Conservation (phyloP, 129 eudicot genomes). For the Pseudognaphalium luteoalbum region DNA sequence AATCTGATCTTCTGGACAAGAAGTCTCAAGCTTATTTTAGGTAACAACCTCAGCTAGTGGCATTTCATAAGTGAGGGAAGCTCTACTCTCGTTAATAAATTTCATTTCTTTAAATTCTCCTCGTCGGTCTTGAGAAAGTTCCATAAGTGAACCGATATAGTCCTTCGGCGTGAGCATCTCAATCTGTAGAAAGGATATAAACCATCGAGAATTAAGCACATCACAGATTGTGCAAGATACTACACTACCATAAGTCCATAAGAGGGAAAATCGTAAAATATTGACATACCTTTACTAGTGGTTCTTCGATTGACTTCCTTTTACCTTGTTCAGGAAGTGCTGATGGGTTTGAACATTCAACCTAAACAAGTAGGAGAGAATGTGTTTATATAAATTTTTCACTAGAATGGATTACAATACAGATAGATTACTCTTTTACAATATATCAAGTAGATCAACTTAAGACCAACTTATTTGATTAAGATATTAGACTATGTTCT, state of each 20-base stretch:
- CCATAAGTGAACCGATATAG: constrained; percentile 95
- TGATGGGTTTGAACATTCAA: constrained; percentile 95
- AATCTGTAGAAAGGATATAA: constrained; percentile 49
- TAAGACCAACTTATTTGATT: neutral
- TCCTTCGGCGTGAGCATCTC: constrained; percentile 97
- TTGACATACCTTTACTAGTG: constrained; percentile 72
- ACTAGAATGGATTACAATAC: no score
- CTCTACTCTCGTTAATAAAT: constrained; percentile 77
- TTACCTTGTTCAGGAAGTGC: constrained; percentile 91
- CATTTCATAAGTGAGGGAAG: constrained; percentile 78
- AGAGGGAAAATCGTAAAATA: constrained; percentile 15
- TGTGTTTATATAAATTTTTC: neutral
- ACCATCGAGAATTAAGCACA: neutral
- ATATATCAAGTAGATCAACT: neutral
- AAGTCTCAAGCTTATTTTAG: neutral
- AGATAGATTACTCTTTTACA: no score
- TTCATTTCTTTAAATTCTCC: constrained; percentile 95
- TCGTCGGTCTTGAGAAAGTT: constrained; percentile 92
- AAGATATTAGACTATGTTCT: neutral
- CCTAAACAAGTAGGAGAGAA: constrained; percentile 41
- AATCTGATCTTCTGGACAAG: constrained; percentile 4
- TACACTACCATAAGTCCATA: neutral
- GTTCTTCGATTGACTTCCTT: constrained; percentile 90
- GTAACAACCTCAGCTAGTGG: constrained; percentile 91
- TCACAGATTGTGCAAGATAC: neutral